A percentile compares a stretch with the other conserved stretches of the same genome.
phyloP scores from a whole-genome alignment of 768 basidiomycete genomes.

The Fomitopsis serialis region DNA sequence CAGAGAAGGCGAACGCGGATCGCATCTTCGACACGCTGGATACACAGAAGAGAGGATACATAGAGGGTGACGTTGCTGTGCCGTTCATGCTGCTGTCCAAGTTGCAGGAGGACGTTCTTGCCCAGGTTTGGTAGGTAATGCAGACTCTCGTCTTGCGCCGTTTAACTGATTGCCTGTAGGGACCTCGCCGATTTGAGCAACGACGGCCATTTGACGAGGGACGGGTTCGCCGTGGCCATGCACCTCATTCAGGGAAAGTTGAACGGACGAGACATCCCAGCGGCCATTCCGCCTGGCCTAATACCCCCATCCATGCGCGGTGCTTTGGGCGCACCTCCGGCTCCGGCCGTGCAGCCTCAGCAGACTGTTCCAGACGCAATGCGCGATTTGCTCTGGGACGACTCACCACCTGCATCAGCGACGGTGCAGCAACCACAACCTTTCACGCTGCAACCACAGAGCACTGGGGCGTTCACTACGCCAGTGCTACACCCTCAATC shows the following conservation, averaged over 20 bases:
- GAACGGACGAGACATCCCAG: conserved; percentile 71
- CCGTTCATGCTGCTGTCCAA: conserved; percentile 93
- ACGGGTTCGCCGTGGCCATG: conserved; percentile 95
- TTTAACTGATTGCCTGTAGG: conserved; percentile 41
- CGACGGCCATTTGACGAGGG: conserved; percentile 80
- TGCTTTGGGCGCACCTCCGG: conserved; percentile 31
- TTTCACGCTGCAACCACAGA: conserved; percentile 33
- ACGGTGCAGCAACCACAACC: conserved; percentile 41
- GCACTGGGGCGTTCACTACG: conserved; percentile 28
- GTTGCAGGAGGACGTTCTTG: conserved; percentile 76
- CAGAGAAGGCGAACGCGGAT: conserved; percentile 77
- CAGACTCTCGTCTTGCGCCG: neutral
- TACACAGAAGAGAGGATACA: conserved; percentile 62
- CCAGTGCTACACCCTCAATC: conserved; percentile 35
- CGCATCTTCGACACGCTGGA: conserved; percentile 82
- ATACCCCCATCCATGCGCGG: conserved; percentile 79
- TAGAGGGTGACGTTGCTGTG: conserved; percentile 92
- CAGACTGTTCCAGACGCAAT: conserved; percentile 32
- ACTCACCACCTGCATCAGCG: conserved; percentile 26
- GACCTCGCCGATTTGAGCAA: conserved; percentile 89
- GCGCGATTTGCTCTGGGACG: conserved; percentile 43
- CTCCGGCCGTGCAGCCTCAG: conserved; percentile 31
- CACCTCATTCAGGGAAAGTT: conserved; percentile 87
- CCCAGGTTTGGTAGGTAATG: conserved; percentile 76
- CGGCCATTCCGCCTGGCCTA: conserved; percentile 62